Conservation (phyloP, 2,329 filamentous ascomycete genomes). For the Alternaria sp. region DNA sequence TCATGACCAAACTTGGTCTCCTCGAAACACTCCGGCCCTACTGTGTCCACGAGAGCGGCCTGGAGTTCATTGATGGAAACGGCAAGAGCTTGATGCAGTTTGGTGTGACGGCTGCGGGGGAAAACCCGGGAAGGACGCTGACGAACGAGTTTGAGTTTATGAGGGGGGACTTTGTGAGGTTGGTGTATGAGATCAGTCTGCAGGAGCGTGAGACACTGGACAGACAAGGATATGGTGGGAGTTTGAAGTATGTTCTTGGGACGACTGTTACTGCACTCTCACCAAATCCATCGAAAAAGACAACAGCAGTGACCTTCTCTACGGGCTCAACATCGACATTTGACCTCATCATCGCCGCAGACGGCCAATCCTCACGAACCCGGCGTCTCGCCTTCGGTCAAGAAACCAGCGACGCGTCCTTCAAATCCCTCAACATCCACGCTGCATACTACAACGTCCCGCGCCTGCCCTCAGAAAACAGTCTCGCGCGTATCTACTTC, state of each 20-base stretch:
- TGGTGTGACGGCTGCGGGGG: slow-evolving; percentile 50
- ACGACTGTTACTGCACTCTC: slow-evolving; percentile 24
- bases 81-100: slow-evolving; percentile 23
- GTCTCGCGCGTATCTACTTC: slow-evolving; percentile 15
- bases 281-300: slow-evolving; percentile 10
- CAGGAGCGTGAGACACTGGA: slow-evolving; percentile 19
- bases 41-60: slow-evolving; percentile 49
- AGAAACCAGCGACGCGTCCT: slow-evolving; percentile 15
- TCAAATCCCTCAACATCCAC: slow-evolving; percentile 25
- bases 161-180: slow-evolving; percentile 40
- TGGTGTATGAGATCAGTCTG: slow-evolving; percentile 35
- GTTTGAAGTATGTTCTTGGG: slow-evolving; percentile 16
- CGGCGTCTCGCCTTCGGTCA: slow-evolving; percentile 30
- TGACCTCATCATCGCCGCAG: slow-evolving; percentile 37
- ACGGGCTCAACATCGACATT: slow-evolving; percentile 17
- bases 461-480: slow-evolving; percentile 21
- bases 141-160: slow-evolving; percentile 42
- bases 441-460: slow-evolving; percentile 36
- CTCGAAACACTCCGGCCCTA: slow-evolving; percentile 40
- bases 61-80: slow-evolving; percentile 41
- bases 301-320: slow-evolving; percentile 28
- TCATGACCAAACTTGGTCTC: slow-evolving; percentile 51
- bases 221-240: slow-evolving; percentile 10
- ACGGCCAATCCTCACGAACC: slow-evolving; percentile 32
- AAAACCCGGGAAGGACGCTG: slow-evolving; percentile 8